phyloP scores from a whole-genome alignment of 257 asterid species.

The Haberlea rhodopensis region DNA sequence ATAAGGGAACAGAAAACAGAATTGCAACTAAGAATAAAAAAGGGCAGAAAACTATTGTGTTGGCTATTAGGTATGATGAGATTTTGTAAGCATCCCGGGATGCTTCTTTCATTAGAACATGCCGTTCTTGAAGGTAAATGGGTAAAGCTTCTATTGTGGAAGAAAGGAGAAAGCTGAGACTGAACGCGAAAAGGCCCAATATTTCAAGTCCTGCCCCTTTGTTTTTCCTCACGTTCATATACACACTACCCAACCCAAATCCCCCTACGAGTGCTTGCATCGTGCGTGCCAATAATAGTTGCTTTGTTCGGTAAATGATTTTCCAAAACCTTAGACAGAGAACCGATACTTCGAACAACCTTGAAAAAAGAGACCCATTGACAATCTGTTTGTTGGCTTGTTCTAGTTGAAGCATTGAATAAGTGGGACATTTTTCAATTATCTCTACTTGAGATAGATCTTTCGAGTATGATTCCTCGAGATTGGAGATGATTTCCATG shows the following conservation, averaged over 20 bases:
- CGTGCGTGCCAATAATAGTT: constrained; percentile 72
- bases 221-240: constrained; percentile 55
- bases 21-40: constrained; percentile 69
- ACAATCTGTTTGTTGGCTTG: constrained; percentile 1
- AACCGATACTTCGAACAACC: constrained; percentile 46
- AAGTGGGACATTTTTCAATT: constrained; percentile 12
- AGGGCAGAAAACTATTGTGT: constrained; percentile 67
- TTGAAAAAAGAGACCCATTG: constrained; percentile 20
- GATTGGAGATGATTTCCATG: constrained; percentile 65
- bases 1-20: constrained; percentile 69
- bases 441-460: constrained; percentile 26
- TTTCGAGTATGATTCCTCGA: constrained; percentile 42
- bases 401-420: constrained; percentile 28
- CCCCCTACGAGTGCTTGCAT: constrained; percentile 92
- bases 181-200: constrained; percentile 78
- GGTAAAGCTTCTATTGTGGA: constrained; percentile 92
- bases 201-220: constrained; percentile 60
- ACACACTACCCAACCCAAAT: constrained; percentile 73
- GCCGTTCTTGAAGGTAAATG: constrained; percentile 79
- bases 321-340: constrained; percentile 71
- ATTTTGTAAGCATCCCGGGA: constrained; percentile 72
- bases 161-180: constrained; percentile 83
- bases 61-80: constrained; percentile 79
- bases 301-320: constrained; percentile 83
- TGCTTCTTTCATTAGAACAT: constrained; percentile 75